Percentiles rank a stretch among this genome's conserved stretches.
These are phyloP conservation scores for Ascoidea tarda DNA, from an alignment of 805 yeast species.

Conservation along the genomic window DNA sequence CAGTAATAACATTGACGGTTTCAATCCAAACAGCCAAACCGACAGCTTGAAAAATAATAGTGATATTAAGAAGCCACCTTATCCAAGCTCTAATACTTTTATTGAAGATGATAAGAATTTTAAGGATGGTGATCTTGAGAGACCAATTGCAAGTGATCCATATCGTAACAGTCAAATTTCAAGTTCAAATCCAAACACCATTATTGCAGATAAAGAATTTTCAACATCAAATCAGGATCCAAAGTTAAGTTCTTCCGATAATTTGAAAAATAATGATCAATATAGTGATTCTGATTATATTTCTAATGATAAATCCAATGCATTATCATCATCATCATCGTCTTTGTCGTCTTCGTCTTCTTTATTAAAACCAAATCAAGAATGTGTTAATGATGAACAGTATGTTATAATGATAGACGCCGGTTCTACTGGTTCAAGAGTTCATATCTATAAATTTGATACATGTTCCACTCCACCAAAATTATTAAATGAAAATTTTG, in stretches of 20 bases:
- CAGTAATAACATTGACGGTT: too few species aligned
- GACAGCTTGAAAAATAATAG: too few species aligned
- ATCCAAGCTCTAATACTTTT: background rate
- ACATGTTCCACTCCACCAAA: slow-evolving; percentile 76
- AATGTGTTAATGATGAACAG: slow-evolving; percentile 33
- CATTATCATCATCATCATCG: background rate
- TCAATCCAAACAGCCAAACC: background rate
- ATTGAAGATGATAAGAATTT: background rate
- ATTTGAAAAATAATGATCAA: background rate
- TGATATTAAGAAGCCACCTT: background rate
- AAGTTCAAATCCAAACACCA: background rate
- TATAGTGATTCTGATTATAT: background rate
- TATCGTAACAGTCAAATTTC: background rate
- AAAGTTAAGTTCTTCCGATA: background rate
- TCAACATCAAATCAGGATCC: too few species aligned
- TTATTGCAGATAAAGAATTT: background rate
- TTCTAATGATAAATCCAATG: background rate
- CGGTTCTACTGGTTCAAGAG: slow-evolving; percentile 94
- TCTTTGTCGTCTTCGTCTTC: too few species aligned
- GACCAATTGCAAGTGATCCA: background rate
- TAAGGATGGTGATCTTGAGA: too few species aligned
- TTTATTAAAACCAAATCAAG: background rate
- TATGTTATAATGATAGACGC: slow-evolving; percentile 95
- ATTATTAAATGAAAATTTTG: slow-evolving; percentile 65
- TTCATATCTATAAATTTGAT: slow-evolving; percentile 87